phyloP scores from a whole-genome alignment of 1,284 basidiomycete genomes.

The Puccinia triticina region DNA sequence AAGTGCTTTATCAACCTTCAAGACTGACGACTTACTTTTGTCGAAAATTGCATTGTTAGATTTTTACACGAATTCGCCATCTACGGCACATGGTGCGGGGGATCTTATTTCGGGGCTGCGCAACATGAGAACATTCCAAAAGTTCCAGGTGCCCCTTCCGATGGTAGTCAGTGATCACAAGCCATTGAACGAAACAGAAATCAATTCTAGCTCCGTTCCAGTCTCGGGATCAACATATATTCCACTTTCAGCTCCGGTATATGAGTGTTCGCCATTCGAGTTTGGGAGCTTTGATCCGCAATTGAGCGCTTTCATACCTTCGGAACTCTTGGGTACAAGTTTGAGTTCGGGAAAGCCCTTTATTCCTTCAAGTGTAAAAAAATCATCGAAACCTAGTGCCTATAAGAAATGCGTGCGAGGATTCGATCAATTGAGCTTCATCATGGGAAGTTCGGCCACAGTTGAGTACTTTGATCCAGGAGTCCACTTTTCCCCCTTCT shows the following conservation, averaged over 20 bases:
- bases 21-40: background rate
- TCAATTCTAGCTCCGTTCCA: background rate
- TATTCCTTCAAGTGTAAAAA: conserved; percentile 7
- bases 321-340: conserved; percentile 57
- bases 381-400: background rate
- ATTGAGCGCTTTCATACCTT: conserved; percentile 57
- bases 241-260: conserved; percentile 58
- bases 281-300: conserved; percentile 63
- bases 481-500: background rate
- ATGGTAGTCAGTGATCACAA: conserved; percentile 34
- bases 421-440: conserved; percentile 40
- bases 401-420: conserved; percentile 15
- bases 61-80: conserved; percentile 12
- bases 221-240: background rate
- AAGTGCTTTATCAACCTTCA: no score
- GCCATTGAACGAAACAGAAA: background rate
- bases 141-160: conserved; percentile 25
- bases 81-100: conserved; percentile 31
- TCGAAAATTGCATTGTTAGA: conserved; percentile 4
- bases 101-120: conserved; percentile 33
- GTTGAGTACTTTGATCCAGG: conserved; percentile 53
- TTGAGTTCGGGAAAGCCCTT: conserved; percentile 57
- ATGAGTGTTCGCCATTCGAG: conserved; percentile 64
- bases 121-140: conserved; percentile 10
- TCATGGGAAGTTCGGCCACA: conserved; percentile 44